Base-by-base conservation (phyloP, 2,329 filamentous ascomycete genomes). In the Fusarium anthophilum region DNA sequence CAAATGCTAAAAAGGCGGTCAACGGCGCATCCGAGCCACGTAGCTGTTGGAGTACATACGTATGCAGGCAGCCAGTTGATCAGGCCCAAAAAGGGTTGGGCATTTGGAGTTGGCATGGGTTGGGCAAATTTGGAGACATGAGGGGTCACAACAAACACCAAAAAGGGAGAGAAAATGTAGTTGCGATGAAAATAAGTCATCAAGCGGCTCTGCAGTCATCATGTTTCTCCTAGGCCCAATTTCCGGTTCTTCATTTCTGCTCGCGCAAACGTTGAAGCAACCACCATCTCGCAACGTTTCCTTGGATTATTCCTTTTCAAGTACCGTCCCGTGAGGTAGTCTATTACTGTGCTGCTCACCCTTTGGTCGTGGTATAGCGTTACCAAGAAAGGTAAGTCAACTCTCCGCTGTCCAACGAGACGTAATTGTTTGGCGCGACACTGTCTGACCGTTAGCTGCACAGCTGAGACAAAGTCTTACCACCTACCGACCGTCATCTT, bases 31-130 rank as follows among this genome's bases (percentile, higher is more conserved):
- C 22, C 17, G 30, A 44, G 43, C 41, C 63, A 47, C 38, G 53
- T 62, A 48, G 38, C 37, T 50, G 32, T 65, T 68, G 55, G 55
- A n/a, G 50, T 17, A 32, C 35, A 11, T 26, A 26, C 38, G 32
- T 55, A 68, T 68, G 66, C 63, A 69, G 22, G 63, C 30, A 47
- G 8, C 24, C 57, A 8, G 47, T 17, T 10, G 45, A 69, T 69
- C 51, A 15, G 11, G 5, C 58, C 67, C 18, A 54, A 70, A 70
- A 9, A 6, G 51, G 67, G 28, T 56, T 55, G 63, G 55, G 54
- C 41, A 22, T 39, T 65, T 32, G 45, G 51, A 15, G 58, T 44
- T 32, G 45, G 39, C 37, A 30, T 38, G 38, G 51, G 22, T 66
- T 44, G 32, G 45, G 39, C 37, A 15, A 22, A 22, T 50, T 32